Base-by-base conservation (phyloP, 768 basidiomycete species). In the Tricholoma bakamatsutake region DNA sequence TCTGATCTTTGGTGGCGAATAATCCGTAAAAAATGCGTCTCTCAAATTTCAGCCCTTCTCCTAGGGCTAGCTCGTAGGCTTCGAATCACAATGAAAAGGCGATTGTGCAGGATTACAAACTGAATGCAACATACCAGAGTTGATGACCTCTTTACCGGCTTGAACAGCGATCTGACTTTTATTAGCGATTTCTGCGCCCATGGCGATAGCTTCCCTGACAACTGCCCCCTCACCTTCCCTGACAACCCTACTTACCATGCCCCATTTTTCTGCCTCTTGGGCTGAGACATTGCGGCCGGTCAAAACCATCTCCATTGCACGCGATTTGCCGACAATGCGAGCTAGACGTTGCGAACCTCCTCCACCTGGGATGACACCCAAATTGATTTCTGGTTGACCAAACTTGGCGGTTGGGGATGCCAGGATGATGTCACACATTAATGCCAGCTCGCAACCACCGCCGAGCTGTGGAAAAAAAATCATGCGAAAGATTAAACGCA, bases 351-450 rank as follows among this genome's bases (percentile, higher is more conserved):
- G 95, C 1, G 93, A 92, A 4, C 95, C 95, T 30, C 95, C 96
- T 8, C 88, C 93, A 3, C 95, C 95, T 13, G 95, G 94, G 66
- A 98, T 97, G 58, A 92, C 86, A 52, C 94, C 96, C 30, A 98
- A 80, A 66, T 90, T 94, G 70, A 99, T 93, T 69, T 98, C 96
- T 15, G 96, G 96, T 67, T 97, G 96, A 15, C 93, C 93, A 62
- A 99, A 97, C 62, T 85, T 84, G 15, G 96, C 96, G 9, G 82
- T 91, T 2, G 92, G 88, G 5, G 93, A 88, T 15, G 87, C 92
- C 49, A 97, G 83, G 65, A 98, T 87, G 69, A 98, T 93, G 74
- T 98, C 96, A 69, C 92, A 91, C 85, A 93, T 93, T 60, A 98
- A 81, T 5, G 96, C 96, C 21, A 99, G 83, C 70, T 99, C 96